Conservation (phyloP, 2,329 filamentous ascomycete species). For the Ascochyta clinopodiicola region DNA sequence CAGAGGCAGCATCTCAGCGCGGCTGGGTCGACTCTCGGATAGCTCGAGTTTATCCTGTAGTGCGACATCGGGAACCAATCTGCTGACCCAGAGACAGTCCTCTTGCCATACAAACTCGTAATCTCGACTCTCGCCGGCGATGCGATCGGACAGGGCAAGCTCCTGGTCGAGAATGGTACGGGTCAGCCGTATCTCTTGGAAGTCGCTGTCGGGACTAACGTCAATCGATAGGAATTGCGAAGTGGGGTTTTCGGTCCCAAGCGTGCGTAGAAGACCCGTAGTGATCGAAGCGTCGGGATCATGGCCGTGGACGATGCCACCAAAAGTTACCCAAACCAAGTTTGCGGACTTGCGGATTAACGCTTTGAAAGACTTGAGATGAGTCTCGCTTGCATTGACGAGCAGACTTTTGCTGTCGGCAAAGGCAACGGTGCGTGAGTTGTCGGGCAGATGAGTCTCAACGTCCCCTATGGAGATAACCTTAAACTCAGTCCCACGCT, state of each 20-base stretch:
- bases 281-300: constrained; percentile 20
- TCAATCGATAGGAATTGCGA: constrained; percentile 17
- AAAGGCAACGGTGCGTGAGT: constrained; percentile 1
- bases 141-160: constrained; percentile 1
- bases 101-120: constrained; percentile 28
- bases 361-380: constrained; percentile 1
- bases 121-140: background rate
- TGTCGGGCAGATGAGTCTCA: background rate
- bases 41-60: constrained; percentile 8
- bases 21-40: no score
- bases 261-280: constrained; percentile 20
- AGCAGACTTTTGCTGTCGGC: constrained; percentile 4
- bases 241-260: constrained; percentile 18
- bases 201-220: constrained; percentile 10
- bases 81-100: constrained; percentile 26
- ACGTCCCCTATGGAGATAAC: background rate
- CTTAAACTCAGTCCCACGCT: background rate
- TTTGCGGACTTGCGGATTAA: constrained; percentile 5
- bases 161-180: constrained; percentile 20
- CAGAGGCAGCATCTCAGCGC: constrained; percentile 1
- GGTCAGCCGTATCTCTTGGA: constrained; percentile 10
- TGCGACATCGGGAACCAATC: constrained; percentile 24
- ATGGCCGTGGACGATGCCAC: constrained; percentile 13
- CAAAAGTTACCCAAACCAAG: constrained; percentile 20
- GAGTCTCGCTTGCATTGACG: background rate